A percentile compares a stretch with the other conserved stretches of the same genome.
Conservation (phyloP, 208 protist genomes). For the Spongospora subterranea region DNA sequence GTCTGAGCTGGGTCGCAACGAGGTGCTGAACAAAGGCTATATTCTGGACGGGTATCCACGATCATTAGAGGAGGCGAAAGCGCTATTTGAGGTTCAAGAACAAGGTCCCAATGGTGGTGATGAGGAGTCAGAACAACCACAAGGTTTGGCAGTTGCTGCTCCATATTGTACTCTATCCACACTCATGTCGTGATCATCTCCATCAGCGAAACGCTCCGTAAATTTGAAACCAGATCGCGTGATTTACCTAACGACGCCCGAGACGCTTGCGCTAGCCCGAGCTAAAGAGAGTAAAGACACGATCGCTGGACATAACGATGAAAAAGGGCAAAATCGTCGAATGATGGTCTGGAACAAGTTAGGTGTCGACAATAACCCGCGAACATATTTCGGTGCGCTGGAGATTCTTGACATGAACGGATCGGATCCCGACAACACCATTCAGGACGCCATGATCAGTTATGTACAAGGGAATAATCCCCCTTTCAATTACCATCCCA, state of each 20-base stretch:
- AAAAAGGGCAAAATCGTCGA: neutral
- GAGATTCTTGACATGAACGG: neutral
- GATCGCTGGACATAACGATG: slow-evolving; percentile 23
- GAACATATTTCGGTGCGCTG: neutral
- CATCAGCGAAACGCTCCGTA: neutral
- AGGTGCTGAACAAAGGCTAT: slow-evolving; percentile 43
- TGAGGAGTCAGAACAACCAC: neutral
- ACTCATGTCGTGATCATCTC: too few species aligned
- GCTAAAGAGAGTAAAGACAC: neutral
- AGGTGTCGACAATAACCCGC: neutral
- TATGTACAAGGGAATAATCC: neutral
- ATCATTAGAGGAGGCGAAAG: neutral
- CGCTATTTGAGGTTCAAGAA: neutral
- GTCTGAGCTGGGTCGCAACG: neutral
- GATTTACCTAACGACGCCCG: neutral
- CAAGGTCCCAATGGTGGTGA: neutral
- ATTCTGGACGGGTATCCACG: slow-evolving; percentile 50
- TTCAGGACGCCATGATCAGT: neutral
- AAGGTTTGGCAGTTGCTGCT: neutral
- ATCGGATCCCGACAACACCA: neutral
- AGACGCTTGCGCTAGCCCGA: neutral
- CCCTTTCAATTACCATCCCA: slow-evolving; percentile 31
- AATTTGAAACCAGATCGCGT: neutral
- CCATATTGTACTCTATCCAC: too few species aligned
- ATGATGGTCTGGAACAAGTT: neutral